Base-by-base conservation (phyloP, 495 filamentous ascomycete species). In the Penicillium diatomitis region DNA sequence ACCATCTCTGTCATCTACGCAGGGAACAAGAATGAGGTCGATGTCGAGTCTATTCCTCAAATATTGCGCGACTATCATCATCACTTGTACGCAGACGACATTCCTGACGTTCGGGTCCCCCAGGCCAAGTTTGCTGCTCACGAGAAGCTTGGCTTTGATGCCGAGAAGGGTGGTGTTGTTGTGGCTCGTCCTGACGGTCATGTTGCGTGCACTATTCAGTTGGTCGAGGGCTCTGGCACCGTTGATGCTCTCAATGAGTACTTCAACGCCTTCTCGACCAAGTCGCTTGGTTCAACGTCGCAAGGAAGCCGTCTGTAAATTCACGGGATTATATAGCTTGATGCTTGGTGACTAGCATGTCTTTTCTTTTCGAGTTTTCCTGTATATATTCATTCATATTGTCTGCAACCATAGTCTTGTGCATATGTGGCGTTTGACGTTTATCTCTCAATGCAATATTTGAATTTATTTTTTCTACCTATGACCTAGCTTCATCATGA, bases 161-260 rank as follows among this genome's bases (percentile, higher is more conserved):
- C 82, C 55, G 82, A 84, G 48, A 77, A 69, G 56, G 89, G 88
- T 27, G 87, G 82, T 46, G 75, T 94, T 5, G 80, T 92, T 9
- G 82, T 96, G 36, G 86, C 90, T 31, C 70, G 89, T 39, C 89
- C 89, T 0, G 89, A 96, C 65, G 87, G 87, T 32, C 90, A 95
- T 67, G 82, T 94, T 49, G 87, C 85, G 8, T 80, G 85, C 47
- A 84, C 87, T 12, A 78, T 86, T 3, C 72, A 74, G 54, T 64
- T 95, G 34, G 79, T 78, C 8, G 84, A 90, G 66, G 89, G 88
- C 4, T 78, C 68, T 51, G 86, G 78, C 39, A 92, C 88, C 0
- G 83, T 85, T 2, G 87, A 90, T 53, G 87, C 88, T 39, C 73
- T 95, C 53, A 85, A 95, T 55, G 76, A 72, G 43, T 95, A 92